phyloP scores from a whole-genome alignment of 2,329 filamentous ascomycete genomes.

The Cucurbitaria berberidis region DNA sequence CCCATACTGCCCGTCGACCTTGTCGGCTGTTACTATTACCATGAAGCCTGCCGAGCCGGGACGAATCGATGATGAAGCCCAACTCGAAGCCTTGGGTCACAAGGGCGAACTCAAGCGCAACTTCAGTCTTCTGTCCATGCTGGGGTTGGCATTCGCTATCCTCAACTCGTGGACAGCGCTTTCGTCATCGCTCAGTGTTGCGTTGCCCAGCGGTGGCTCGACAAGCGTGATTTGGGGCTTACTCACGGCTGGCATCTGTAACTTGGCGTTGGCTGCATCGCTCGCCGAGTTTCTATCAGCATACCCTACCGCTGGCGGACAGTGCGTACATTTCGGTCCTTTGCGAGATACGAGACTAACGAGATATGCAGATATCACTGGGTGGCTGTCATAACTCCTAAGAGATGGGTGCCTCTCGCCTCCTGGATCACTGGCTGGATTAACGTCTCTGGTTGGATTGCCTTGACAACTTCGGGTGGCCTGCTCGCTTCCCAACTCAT shows the following conservation, averaged over 20 bases:
- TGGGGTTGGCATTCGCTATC: slow-evolving; percentile 68
- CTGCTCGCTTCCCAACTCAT: slow-evolving; percentile 72
- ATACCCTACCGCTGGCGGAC: slow-evolving; percentile 58
- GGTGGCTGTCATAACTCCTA: slow-evolving; percentile 70
- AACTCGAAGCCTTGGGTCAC: slow-evolving; percentile 57
- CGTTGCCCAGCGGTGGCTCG: slow-evolving; percentile 73
- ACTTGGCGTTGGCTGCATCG: slow-evolving; percentile 71
- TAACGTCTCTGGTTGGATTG: slow-evolving; percentile 73
- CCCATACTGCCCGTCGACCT: not conserved
- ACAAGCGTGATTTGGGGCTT: slow-evolving; percentile 75
- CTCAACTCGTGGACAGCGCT: slow-evolving; percentile 69
- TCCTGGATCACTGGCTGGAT: slow-evolving; percentile 78
- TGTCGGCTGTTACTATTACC: slow-evolving; percentile 7
- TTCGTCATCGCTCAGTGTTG: slow-evolving; percentile 63
- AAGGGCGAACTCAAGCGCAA: slow-evolving; percentile 64
- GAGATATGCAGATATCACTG: slow-evolving; percentile 64
- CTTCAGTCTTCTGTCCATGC: slow-evolving; percentile 65
- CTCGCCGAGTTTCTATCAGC: slow-evolving; percentile 74
- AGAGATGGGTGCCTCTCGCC: slow-evolving; percentile 65
- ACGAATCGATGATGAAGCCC: slow-evolving; percentile 41
- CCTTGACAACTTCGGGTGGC: slow-evolving; percentile 69
- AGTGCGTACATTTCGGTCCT: slow-evolving; percentile 20
- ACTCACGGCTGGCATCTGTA: slow-evolving; percentile 64
- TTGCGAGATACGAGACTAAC: slow-evolving; percentile 49
- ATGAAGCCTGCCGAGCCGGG: slow-evolving; percentile 29